Evolutionary conservation across 129 eudicot genomes (phyloP).

Genomic region (Rutidosis leptorrhynchoides): DNA sequence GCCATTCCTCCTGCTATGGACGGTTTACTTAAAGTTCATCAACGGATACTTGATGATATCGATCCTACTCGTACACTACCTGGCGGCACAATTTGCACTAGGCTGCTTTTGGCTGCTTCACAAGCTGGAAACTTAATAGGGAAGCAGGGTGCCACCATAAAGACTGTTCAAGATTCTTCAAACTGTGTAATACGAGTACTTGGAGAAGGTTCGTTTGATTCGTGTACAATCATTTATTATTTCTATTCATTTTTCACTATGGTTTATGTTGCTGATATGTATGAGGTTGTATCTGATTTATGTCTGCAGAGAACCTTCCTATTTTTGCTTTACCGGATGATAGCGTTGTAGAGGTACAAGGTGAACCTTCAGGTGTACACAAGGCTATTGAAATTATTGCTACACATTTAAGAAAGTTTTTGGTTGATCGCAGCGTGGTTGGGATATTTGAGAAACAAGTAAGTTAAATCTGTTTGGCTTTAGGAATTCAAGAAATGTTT

Average conservation of each 20-base stretch:
- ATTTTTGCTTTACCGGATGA: slow-evolving; percentile 87
- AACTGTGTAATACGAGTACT: slow-evolving; percentile 71
- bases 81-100: slow-evolving; percentile 55
- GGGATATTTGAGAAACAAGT: slow-evolving; percentile 78
- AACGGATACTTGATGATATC: slow-evolving; percentile 55
- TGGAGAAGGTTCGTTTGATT: slow-evolving; percentile 59
- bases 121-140: slow-evolving; percentile 96
- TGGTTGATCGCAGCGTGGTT: slow-evolving; percentile 85
- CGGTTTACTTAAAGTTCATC: slow-evolving; percentile 82
- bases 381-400: slow-evolving; percentile 82
- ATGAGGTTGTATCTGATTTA: background rate
- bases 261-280: background rate
- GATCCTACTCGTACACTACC: slow-evolving; percentile 56
- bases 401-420: slow-evolving; percentile 78
- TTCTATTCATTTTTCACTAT: background rate
- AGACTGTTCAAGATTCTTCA: slow-evolving; percentile 76
- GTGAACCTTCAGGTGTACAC: slow-evolving; percentile 77
- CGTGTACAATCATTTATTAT: background rate
- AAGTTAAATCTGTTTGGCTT: slow-evolving; percentile 13
- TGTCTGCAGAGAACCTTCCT: slow-evolving; percentile 73
- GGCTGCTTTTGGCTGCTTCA: slow-evolving; percentile 75
- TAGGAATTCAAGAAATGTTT: background rate
- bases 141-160: slow-evolving; percentile 85
- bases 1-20: slow-evolving; percentile 85
- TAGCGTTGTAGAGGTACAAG: slow-evolving; percentile 83